Evolutionary conservation across 805 yeast species (phyloP).

Genomic region (Hanseniaspora valbyensis): DNA sequence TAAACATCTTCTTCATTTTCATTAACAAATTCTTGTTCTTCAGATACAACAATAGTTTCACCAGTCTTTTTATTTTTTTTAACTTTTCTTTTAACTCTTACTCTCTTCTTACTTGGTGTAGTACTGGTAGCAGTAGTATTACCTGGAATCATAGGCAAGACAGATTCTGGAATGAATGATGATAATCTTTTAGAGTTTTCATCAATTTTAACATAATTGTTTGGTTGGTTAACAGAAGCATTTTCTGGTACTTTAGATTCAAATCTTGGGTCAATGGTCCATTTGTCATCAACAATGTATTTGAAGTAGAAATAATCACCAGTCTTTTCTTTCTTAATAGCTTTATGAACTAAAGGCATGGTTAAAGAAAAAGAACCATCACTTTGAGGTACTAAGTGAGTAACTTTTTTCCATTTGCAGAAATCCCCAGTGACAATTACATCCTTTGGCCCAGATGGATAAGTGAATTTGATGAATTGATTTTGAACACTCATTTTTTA

Average conservation of each 20-base stretch:
- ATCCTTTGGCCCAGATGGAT: constrained; percentile 43
- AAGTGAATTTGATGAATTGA: constrained; percentile 22
- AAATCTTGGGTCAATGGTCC: constrained; percentile 38
- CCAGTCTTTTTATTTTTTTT: constrained; percentile 35
- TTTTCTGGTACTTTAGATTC: constrained; percentile 34
- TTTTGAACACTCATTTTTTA: constrained; percentile 11
- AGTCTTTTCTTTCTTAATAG: constrained; percentile 21
- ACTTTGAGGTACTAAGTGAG: constrained; percentile 48
- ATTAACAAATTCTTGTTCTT: constrained; percentile 23
- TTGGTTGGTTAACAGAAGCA: constrained; percentile 35
- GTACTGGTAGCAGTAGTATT: constrained; percentile 15
- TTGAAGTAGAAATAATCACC: constrained; percentile 36
- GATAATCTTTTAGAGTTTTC: constrained; percentile 17
- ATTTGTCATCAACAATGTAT: constrained; percentile 61
- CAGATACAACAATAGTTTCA: constrained; percentile 31
- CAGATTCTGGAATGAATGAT: constrained; percentile 21
- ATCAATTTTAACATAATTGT: constrained; percentile 29
- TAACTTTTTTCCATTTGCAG: constrained; percentile 53
- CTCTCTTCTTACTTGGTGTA: constrained; percentile 22
- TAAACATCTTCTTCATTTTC: constrained; percentile 17
- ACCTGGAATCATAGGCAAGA: constrained; percentile 16
- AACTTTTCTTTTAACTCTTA: constrained; percentile 32
- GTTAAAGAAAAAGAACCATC: constrained; percentile 44
- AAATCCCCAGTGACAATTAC: constrained; percentile 64
- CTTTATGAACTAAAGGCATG: constrained; percentile 44